These are phyloP conservation scores for Apiospora sp. DNA, from an alignment of 2,329 filamentous ascomycete genomes.

Conservation along the genomic window DNA sequence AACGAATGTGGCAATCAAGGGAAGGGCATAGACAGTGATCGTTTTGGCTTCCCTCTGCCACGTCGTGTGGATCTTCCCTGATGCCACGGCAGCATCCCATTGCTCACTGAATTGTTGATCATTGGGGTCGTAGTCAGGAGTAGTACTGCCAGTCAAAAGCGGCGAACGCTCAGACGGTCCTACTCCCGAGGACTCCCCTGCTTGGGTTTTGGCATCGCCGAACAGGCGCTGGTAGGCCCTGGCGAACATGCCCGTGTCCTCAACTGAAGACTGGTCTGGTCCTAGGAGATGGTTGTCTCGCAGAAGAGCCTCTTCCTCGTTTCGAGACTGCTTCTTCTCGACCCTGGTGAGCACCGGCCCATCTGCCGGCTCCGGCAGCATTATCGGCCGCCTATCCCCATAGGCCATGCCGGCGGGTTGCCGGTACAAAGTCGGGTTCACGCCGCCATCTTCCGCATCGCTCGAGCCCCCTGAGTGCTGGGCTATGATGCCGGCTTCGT, in stretches of 20 bases:
- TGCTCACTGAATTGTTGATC: constrained; percentile 71
- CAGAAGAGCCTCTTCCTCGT: constrained; percentile 67
- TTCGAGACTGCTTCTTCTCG: constrained; percentile 64
- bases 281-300: constrained; percentile 72
- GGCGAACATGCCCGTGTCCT: constrained; percentile 46
- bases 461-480: constrained; percentile 36
- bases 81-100: constrained; percentile 85
- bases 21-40: constrained; percentile 73
- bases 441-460: constrained; percentile 45
- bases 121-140: constrained; percentile 53
- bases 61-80: constrained; percentile 84
- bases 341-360: constrained; percentile 59
- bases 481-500: not conserved
- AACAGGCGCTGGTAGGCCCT: constrained; percentile 54
- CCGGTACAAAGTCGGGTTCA: constrained; percentile 68
- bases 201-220: constrained; percentile 61
- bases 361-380: constrained; percentile 63
- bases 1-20: constrained; percentile 76
- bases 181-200: constrained; percentile 38
- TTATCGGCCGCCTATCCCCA: constrained; percentile 73
- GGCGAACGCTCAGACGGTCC: constrained; percentile 50
- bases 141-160: constrained; percentile 52
- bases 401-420: constrained; percentile 80
- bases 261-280: constrained; percentile 58
- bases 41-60: constrained; percentile 92